Evolutionary conservation across 495 filamentous ascomycete species (phyloP), one percentile per base, ranked within the genome.

Genomic region (Neurospora discreta): DNA sequence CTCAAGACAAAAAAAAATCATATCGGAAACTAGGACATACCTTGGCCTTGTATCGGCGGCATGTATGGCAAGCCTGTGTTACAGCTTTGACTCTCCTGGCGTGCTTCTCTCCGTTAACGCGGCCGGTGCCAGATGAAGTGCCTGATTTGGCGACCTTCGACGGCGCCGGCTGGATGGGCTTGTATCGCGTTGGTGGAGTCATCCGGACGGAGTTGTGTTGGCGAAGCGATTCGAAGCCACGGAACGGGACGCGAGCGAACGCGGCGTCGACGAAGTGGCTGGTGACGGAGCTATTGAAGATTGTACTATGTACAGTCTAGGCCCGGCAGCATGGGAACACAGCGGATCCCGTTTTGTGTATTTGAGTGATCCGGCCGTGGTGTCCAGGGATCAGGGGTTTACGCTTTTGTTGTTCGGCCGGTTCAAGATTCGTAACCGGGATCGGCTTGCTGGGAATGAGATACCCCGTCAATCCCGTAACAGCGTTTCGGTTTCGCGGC

Each of bases 31-130:
- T 33, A 16, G 26, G 3, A 33, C 71, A 39, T 72, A 77, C 76
- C 71, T 70, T 76, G 2, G 76, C 74, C 70, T 77, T 77, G 71
- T 74, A 70, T 13, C 68, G 69, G 10, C 76, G 73, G 67, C 76
- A 77, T 15, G 73, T 77, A 10, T 77, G 70, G 52, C 76, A 77
- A 1, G 76, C 76, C 73, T 77, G 76, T 13, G 76, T 74, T 20
- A 77, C 76, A 41, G 74, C 71, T 26, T 77, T 77, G 69, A 74
- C 42, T 10, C 76, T 71, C 60, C 73, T 77, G 15, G 74, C 44
- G 18, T 70, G 74, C 9, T 70, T 73, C 30, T 73, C 71, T 44
- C 13, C 69, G 41, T 7, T 46, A 41, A 69, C 46, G 43, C 46
- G 43, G 16, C 58, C 30, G 41, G 43, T 38, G 36, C 70, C 69